phyloP scores from a whole-genome alignment of 371 early-diverging fungal genomes.

The Mucor lusitanicus region DNA sequence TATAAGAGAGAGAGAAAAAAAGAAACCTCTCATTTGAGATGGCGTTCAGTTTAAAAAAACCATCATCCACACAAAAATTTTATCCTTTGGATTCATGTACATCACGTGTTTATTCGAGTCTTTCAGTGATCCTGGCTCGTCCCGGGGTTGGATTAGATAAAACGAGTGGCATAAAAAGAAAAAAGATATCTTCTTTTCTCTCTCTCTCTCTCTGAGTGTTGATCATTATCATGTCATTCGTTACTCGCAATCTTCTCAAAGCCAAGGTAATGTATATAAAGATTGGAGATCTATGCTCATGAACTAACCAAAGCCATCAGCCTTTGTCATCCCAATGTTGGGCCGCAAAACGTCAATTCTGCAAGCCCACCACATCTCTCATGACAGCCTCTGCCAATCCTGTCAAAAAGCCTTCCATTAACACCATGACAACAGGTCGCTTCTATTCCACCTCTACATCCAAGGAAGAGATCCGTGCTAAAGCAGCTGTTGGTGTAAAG shows the following conservation, averaged over 20 bases:
- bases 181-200: background rate
- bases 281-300: background rate
- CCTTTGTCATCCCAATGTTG: slow-evolving; percentile 1
- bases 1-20: slow-evolving; percentile 2
- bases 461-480: slow-evolving; percentile 17
- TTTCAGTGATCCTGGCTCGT: background rate
- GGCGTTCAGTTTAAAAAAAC: too few relatives aligned
- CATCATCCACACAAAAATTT: background rate
- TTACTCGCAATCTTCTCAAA: background rate
- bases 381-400: background rate
- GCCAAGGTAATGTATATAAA: background rate
- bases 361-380: background rate
- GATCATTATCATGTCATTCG: slow-evolving; percentile 7
- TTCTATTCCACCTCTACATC: slow-evolving; percentile 11
- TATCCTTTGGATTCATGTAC: background rate
- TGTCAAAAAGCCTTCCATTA: background rate
- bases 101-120: background rate
- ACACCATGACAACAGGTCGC: background rate
- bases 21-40: background rate
- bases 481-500: slow-evolving; percentile 28
- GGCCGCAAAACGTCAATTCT: background rate
- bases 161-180: background rate
- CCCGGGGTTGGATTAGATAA: background rate
- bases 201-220: background rate
- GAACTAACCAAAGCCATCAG: background rate